These are phyloP conservation scores for Euphorbia lathyris DNA, from an alignment of 345 rosid species.

Conservation along the genomic window DNA sequence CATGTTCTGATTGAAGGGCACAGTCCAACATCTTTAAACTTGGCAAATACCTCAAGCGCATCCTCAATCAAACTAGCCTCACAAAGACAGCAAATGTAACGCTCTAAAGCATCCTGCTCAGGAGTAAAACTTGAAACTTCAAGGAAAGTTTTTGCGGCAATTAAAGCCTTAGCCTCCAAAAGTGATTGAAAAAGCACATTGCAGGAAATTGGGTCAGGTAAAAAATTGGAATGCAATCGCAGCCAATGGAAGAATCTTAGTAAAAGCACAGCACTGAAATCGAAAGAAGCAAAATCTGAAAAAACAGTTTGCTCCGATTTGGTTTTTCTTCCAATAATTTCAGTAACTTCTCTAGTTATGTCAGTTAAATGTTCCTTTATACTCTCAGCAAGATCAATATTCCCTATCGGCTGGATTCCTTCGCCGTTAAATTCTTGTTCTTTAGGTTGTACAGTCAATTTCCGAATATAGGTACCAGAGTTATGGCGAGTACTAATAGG, in stretches of 20 bases:
- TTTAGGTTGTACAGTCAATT: constrained; percentile 27
- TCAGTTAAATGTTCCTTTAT: constrained; percentile 21
- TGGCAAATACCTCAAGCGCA: constrained; percentile 34
- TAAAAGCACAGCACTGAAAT: constrained; percentile 49
- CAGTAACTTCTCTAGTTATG: constrained; percentile 43
- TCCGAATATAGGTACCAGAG: constrained; percentile 27
- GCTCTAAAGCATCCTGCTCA: constrained; percentile 34
- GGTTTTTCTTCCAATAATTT: constrained; percentile 41
- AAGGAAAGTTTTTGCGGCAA: constrained; percentile 45
- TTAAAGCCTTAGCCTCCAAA: constrained; percentile 51
- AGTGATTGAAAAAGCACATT: constrained; percentile 52
- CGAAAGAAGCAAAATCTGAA: constrained; percentile 51
- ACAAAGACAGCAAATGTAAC: constrained; percentile 48
- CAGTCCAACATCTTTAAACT: constrained; percentile 31
- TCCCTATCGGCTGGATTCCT: background rate
- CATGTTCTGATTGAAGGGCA: constrained; percentile 36
- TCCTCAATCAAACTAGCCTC: constrained; percentile 47
- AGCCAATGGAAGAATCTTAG: constrained; percentile 54
- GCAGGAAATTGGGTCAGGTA: constrained; percentile 44
- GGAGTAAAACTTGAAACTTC: constrained; percentile 41
- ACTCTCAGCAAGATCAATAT: constrained; percentile 5
- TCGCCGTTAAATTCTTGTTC: constrained; percentile 12
- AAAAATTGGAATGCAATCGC: constrained; percentile 26
- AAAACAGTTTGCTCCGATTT: constrained; percentile 54
- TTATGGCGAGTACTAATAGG: constrained; percentile 28